phyloP scores from a whole-genome alignment of 1,284 basidiomycete genomes.

The Trichosporon inkin region DNA sequence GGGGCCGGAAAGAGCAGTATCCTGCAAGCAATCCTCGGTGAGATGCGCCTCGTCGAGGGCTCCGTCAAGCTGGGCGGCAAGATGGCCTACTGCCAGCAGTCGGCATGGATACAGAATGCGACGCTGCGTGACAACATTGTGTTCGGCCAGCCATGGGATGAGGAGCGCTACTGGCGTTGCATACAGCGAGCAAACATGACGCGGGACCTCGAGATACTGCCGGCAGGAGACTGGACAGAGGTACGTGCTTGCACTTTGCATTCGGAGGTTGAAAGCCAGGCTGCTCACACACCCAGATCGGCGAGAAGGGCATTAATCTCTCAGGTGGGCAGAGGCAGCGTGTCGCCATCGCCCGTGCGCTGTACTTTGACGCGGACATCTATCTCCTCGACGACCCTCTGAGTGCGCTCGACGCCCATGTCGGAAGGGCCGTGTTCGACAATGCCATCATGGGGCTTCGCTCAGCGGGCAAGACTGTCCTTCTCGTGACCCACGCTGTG shows the following conservation, averaged over 20 bases:
- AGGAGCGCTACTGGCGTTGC: conserved; percentile 23
- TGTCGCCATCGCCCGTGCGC: conserved; percentile 69
- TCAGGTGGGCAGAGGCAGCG: conserved; percentile 59
- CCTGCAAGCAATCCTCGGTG: conserved; percentile 59
- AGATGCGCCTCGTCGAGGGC: conserved; percentile 61
- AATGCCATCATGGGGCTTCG: conserved; percentile 61
- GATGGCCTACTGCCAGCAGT: conserved; percentile 69
- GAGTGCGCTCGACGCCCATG: conserved; percentile 63
- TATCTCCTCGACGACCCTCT: conserved; percentile 47
- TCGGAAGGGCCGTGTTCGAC: conserved; percentile 60
- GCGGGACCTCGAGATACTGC: conserved; percentile 31
- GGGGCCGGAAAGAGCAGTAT: conserved; percentile 60
- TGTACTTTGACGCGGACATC: conserved; percentile 62
- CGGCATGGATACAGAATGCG: conserved; percentile 70
- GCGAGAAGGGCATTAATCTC: conserved; percentile 58
- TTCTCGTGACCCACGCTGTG: conserved; percentile 60
- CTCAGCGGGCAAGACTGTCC: conserved; percentile 59
- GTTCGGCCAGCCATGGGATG: conserved; percentile 24
- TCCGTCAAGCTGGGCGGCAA: conserved; percentile 61
- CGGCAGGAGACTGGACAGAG: conserved; percentile 55
- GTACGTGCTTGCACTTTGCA: neutral
- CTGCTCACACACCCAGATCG: conserved; percentile 54
- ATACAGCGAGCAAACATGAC: conserved; percentile 33
- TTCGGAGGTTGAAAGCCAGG: neutral
- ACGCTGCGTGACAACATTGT: conserved; percentile 57